phyloP scores from a whole-genome alignment of 1,284 basidiomycete genomes.

The Tilletia indica region DNA sequence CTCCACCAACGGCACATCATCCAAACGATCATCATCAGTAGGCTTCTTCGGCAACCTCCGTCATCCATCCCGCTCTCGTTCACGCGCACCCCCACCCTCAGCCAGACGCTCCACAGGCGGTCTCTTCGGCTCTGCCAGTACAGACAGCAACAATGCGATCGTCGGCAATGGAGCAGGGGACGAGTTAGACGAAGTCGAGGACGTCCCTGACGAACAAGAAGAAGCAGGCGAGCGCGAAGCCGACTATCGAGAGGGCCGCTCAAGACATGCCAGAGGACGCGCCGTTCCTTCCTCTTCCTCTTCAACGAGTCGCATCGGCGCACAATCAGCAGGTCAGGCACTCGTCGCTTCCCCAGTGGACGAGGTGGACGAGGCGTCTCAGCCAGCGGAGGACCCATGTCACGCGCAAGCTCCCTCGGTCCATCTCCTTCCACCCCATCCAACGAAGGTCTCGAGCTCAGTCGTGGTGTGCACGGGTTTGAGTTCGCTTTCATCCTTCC shows the following conservation, averaged over 20 bases:
- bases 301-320: neutral
- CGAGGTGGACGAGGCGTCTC: slow-evolving; percentile 4
- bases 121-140: neutral
- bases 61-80: slow-evolving; percentile 4
- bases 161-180: neutral
- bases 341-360: neutral
- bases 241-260: slow-evolving; percentile 11
- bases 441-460: slow-evolving; percentile 46
- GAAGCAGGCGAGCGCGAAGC: neutral
- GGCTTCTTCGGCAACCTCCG: slow-evolving; percentile 17
- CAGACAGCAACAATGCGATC: neutral
- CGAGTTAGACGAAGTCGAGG: neutral
- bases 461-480: slow-evolving; percentile 55
- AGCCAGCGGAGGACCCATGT: neutral
- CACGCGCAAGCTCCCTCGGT: slow-evolving; percentile 11
- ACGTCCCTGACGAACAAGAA: no score
- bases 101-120: neutral
- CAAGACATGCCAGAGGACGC: neutral
- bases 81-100: slow-evolving; percentile 6
- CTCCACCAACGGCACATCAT: neutral
- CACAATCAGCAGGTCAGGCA: slow-evolving; percentile 2
- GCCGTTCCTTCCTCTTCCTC: neutral
- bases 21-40: slow-evolving; percentile 10
- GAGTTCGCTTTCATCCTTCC: slow-evolving; percentile 55
- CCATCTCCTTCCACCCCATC: neutral